A percentile compares a stretch with the other conserved stretches of the same genome.
Evolutionary conservation across 2,329 filamentous ascomycete genomes (phyloP).

Genomic region (Colletotrichum tofieldiae): DNA sequence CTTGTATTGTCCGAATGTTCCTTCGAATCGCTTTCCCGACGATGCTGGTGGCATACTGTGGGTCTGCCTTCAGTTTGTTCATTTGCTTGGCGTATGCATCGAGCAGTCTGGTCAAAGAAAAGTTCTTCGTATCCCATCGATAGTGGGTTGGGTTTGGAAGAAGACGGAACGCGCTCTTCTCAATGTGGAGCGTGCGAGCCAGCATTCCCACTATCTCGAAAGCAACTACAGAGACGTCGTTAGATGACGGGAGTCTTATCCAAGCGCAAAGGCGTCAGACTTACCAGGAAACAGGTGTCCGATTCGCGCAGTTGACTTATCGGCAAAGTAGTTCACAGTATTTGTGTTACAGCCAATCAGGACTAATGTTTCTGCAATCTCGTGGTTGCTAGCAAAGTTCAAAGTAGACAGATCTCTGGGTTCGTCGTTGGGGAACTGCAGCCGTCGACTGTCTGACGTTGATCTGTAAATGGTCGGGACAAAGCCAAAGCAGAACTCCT

Average conservation of each 20-base stretch:
- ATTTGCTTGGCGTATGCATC: slow-evolving; percentile 55
- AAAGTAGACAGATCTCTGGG: slow-evolving; percentile 60
- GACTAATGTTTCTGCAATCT: slow-evolving; percentile 68
- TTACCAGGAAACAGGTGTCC: slow-evolving; percentile 67
- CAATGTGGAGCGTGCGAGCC: slow-evolving; percentile 64
- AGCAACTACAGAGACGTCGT: slow-evolving; percentile 58
- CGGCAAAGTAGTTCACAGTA: slow-evolving; percentile 62
- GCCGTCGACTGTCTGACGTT: slow-evolving; percentile 56
- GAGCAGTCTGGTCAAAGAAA: slow-evolving; percentile 61
- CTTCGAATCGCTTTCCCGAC: slow-evolving; percentile 11
- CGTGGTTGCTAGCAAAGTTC: slow-evolving; percentile 63
- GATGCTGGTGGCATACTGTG: slow-evolving; percentile 1
- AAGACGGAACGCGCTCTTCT: slow-evolving; percentile 65
- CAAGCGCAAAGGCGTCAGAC: slow-evolving; percentile 25
- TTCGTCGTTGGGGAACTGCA: slow-evolving; percentile 58
- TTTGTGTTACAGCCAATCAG: slow-evolving; percentile 69
- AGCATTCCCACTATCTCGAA: slow-evolving; percentile 75
- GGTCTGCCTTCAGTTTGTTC: slow-evolving; percentile 5
- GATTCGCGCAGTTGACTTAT: slow-evolving; percentile 55
- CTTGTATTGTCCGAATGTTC: slow-evolving; percentile 44
- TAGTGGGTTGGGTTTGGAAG: slow-evolving; percentile 71
- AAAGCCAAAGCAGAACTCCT: slow-evolving; percentile 70
- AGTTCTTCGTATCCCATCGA: slow-evolving; percentile 67
- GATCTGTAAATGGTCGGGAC: slow-evolving; percentile 69
- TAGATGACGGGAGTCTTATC: not conserved